phyloP scores from a whole-genome alignment of 225 moss, liverwort and hornwort species.

The Marchantia paleacea region DNA sequence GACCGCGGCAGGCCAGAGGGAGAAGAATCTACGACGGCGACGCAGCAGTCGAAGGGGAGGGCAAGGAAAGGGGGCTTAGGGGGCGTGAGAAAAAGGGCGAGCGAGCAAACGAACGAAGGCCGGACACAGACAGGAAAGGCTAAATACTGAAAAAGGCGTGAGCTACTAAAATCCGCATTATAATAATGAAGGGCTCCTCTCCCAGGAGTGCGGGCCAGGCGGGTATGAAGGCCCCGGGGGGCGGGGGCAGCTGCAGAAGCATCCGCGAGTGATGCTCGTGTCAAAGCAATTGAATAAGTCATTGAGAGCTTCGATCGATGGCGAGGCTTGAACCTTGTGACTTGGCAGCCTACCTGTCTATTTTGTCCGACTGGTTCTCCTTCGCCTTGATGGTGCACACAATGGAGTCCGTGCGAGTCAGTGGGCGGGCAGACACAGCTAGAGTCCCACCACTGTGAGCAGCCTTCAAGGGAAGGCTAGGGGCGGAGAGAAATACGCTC shows the following conservation, averaged over 20 bases:
- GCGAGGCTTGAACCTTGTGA: slow-evolving; percentile 1
- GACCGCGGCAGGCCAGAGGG: too few species aligned
- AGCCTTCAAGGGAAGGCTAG: slow-evolving; percentile 6
- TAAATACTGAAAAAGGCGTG: not conserved
- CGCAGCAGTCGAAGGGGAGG: not conserved
- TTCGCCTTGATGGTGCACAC: not conserved
- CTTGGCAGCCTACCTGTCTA: slow-evolving; percentile 1
- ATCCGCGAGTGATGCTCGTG: not conserved
- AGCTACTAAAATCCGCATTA: not conserved
- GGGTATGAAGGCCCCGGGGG: not conserved
- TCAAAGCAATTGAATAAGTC: slow-evolving; percentile 10
- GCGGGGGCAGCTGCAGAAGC: not conserved
- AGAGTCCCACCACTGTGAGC: not conserved
- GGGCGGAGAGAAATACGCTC: too few species aligned
- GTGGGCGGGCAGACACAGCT: not conserved
- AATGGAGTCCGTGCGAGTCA: slow-evolving; percentile 8
- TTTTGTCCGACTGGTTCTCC: slow-evolving; percentile 9
- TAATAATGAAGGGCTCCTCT: not conserved
- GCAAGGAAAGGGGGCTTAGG: too few species aligned
- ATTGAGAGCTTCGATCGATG: not conserved
- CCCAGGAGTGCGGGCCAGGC: not conserved
- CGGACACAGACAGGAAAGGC: too few species aligned
- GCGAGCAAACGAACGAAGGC: too few species aligned
- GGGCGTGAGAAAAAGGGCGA: too few species aligned
- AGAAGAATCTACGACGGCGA: not conserved